Percentiles rank a stretch among this genome's conserved stretches.
phyloP scores from a whole-genome alignment of 192 early-diverging fungal species.

The Bifiguratus adelaidae region DNA sequence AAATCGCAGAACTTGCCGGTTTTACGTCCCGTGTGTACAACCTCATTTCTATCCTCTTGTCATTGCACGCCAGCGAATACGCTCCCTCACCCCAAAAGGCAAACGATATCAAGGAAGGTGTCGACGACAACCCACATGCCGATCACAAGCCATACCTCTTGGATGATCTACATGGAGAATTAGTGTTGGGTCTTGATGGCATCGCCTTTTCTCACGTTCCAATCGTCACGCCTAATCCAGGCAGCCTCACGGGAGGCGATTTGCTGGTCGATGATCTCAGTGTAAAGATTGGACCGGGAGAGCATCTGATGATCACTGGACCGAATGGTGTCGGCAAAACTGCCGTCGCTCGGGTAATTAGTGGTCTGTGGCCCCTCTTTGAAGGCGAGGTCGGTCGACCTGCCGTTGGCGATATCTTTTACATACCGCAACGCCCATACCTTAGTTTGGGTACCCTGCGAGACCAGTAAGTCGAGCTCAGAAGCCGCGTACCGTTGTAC shows the following conservation, averaged over 20 bases:
- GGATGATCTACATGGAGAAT: slow-evolving; percentile 43
- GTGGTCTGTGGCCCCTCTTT: slow-evolving; percentile 92
- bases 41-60: slow-evolving; percentile 76
- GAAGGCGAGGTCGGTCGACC: slow-evolving; percentile 61
- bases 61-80: slow-evolving; percentile 47
- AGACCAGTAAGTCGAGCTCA: slow-evolving; percentile 54
- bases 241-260: slow-evolving; percentile 54
- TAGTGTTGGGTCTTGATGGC: slow-evolving; percentile 45
- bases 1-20: slow-evolving; percentile 82
- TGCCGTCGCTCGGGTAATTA: slow-evolving; percentile 86
- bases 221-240: slow-evolving; percentile 77
- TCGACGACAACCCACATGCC: slow-evolving; percentile 1
- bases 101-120: too few species aligned
- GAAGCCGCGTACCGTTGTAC: not conserved
- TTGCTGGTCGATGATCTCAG: slow-evolving; percentile 68
- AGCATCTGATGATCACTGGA: slow-evolving; percentile 85
- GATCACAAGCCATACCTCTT: slow-evolving; percentile 22
- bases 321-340: slow-evolving; percentile 95
- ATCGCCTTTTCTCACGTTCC: slow-evolving; percentile 84
- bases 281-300: slow-evolving; percentile 75
- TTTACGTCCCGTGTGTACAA: slow-evolving; percentile 82
- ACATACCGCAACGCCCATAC: slow-evolving; percentile 97
- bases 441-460: slow-evolving; percentile 86
- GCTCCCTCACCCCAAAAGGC: not conserved
- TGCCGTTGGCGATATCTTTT: slow-evolving; percentile 79